Percentiles rank a stretch among this genome's conserved stretches.
These are phyloP conservation scores for Rhamnella rubrinervis DNA, from an alignment of 331 rosid species.

Conservation along the genomic window DNA sequence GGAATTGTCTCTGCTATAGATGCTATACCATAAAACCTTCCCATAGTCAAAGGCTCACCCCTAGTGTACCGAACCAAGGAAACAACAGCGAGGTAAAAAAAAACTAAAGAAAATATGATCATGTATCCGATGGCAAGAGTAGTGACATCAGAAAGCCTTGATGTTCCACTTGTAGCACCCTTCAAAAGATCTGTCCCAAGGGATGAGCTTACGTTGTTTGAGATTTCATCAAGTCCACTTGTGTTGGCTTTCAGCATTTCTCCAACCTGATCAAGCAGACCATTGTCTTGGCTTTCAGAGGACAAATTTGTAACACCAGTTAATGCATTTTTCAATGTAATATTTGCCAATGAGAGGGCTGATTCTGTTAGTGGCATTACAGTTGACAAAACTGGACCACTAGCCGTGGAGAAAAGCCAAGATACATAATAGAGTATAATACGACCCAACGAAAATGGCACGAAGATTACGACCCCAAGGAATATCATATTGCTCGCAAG, in stretches of 20 bases:
- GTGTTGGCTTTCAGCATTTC: conserved; percentile 71
- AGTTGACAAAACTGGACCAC: conserved; percentile 67
- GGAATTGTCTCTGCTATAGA: conserved; percentile 92
- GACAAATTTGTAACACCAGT: conserved; percentile 74
- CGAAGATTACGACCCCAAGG: conserved; percentile 90
- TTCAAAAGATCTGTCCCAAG: conserved; percentile 66
- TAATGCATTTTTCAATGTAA: conserved; percentile 80
- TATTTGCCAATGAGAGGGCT: conserved; percentile 87
- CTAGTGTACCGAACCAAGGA: conserved; percentile 80
- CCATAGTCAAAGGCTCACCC: conserved; percentile 88
- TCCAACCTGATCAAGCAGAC: conserved; percentile 69
- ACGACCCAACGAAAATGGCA: conserved; percentile 93
- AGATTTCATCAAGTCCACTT: conserved; percentile 60
- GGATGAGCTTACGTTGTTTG: conserved; percentile 59
- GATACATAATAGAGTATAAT: conserved; percentile 69
- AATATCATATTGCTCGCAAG: conserved; percentile 99
- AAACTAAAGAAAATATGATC: conserved; percentile 69
- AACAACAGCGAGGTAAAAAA: conserved; percentile 76
- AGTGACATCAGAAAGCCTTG: conserved; percentile 89
- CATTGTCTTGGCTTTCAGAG: conserved; percentile 65
- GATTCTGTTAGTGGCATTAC: conserved; percentile 74
- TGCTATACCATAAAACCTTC: conserved; percentile 88
- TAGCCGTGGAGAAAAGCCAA: conserved; percentile 73
- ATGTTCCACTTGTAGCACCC: conserved; percentile 65
- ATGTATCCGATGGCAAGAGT: conserved; percentile 93